A percentile compares a stretch with the other conserved stretches of the same genome.
These are phyloP conservation scores for Lactifluus hygrophoroides DNA, from an alignment of 768 basidiomycete genomes.

Conservation along the genomic window DNA sequence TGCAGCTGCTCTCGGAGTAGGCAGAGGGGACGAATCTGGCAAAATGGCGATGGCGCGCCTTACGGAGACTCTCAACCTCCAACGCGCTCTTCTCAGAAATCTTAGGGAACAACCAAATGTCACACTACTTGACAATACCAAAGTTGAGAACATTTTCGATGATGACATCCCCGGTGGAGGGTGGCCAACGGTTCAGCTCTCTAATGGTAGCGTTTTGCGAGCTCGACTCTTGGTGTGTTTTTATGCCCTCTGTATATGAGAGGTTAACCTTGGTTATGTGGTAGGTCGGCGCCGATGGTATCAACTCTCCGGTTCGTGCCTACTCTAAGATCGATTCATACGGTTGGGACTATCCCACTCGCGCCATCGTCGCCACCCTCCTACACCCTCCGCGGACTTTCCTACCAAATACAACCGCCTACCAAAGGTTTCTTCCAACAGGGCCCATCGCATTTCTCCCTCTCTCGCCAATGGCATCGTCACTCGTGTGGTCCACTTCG, in stretches of 20 bases:
- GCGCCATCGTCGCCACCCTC: conserved; percentile 87
- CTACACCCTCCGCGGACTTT: conserved; percentile 56
- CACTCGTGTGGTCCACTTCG: conserved; percentile 90
- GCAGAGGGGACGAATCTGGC: conserved; percentile 22
- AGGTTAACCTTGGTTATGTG: neutral
- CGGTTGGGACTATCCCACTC: conserved; percentile 87
- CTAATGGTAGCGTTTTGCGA: conserved; percentile 54
- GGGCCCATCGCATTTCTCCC: conserved; percentile 96
- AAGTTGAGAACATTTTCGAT: conserved; percentile 60
- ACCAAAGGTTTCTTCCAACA: conserved; percentile 90
- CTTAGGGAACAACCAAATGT: conserved; percentile 46
- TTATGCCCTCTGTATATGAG: neutral
- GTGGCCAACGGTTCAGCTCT: conserved; percentile 78
- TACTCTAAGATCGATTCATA: conserved; percentile 81
- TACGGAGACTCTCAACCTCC: conserved; percentile 90
- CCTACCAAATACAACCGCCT: conserved; percentile 69
- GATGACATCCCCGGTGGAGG: conserved; percentile 42
- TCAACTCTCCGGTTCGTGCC: conserved; percentile 85
- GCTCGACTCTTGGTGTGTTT: conserved; percentile 67
- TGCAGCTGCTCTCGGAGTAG: conserved; percentile 37
- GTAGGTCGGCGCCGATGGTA: conserved; percentile 92
- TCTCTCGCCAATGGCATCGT: conserved; percentile 65
- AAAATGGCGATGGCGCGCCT: conserved; percentile 86
- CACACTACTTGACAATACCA: conserved; percentile 60
- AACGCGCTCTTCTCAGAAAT: conserved; percentile 68